A percentile compares a stretch with the other conserved stretches of the same genome.
phyloP scores from a whole-genome alignment of 495 filamentous ascomycete genomes.

The Chaetomidium leptoderma region DNA sequence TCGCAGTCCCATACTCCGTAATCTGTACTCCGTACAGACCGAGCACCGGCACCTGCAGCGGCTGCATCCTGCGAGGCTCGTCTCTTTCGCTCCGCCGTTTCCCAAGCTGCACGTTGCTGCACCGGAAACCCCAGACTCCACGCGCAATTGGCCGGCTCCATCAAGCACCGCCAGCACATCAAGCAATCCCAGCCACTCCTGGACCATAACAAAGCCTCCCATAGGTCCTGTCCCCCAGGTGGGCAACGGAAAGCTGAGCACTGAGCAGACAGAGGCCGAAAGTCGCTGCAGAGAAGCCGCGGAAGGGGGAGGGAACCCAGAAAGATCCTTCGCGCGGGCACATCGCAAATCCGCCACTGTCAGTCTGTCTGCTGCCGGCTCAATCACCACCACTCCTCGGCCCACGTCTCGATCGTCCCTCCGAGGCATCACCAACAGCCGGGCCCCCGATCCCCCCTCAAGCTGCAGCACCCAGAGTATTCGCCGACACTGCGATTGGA shows the following conservation, averaged over 20 bases:
- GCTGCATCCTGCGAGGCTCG: conserved; percentile 11
- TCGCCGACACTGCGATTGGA: conserved; percentile 13
- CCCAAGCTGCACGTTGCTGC: conserved; percentile 34
- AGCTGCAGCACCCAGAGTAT: conserved; percentile 2
- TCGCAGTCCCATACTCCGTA: background rate
- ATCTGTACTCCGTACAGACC: background rate
- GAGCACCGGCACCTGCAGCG: background rate
- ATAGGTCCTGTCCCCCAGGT: conserved; percentile 30
- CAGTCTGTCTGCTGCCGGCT: background rate
- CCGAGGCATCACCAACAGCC: conserved; percentile 3
- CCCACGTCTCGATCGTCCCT: background rate
- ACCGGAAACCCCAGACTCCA: conserved; percentile 31
- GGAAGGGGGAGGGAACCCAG: too few species aligned
- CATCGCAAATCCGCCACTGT: background rate
- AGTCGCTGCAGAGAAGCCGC: background rate
- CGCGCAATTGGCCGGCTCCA: conserved; percentile 34
- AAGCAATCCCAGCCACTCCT: conserved; percentile 34
- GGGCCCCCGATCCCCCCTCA: conserved; percentile 4
- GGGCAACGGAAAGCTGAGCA: conserved; percentile 9
- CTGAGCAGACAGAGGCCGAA: conserved; percentile 4
- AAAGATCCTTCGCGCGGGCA: background rate
- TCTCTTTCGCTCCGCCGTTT: conserved; percentile 20
- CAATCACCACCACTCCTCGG: background rate
- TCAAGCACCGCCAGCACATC: conserved; percentile 41
- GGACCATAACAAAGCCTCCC: conserved; percentile 40